Evolutionary conservation across 768 basidiomycete species (phyloP).

Genomic region (Psilocybe azurescens): DNA sequence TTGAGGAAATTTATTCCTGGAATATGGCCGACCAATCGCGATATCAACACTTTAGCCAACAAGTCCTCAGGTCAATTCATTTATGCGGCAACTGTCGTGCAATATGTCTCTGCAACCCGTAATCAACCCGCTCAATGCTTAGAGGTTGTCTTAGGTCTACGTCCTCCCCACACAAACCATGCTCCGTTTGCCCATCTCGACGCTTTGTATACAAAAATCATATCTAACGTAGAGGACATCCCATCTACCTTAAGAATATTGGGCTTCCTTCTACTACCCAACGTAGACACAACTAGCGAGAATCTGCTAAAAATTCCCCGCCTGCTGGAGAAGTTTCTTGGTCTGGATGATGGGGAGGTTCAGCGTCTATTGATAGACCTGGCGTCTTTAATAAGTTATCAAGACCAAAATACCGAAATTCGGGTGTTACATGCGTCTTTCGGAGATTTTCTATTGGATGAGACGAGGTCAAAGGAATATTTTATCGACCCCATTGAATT

Average conservation of each 20-base stretch:
- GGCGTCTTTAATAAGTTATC: background rate
- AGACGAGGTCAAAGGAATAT: background rate
- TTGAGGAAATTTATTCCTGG: background rate
- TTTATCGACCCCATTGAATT: background rate
- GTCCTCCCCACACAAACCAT: background rate
- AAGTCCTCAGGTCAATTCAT: conserved; percentile 9
- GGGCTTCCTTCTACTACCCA: background rate
- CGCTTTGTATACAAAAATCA: background rate
- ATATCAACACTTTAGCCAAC: background rate
- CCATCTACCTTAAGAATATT: background rate
- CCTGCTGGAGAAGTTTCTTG: background rate
- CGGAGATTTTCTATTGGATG: conserved; percentile 1
- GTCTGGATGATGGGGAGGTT: background rate
- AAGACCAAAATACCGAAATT: conserved; percentile 2
- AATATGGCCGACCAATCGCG: background rate
- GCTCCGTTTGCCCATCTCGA: conserved; percentile 3
- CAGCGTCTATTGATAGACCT: conserved; percentile 3
- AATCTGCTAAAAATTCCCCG: conserved; percentile 5
- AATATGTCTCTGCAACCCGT: conserved; percentile 3
- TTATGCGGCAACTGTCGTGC: background rate
- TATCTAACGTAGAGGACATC: background rate
- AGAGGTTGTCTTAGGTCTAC: background rate
- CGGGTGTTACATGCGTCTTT: conserved; percentile 1
- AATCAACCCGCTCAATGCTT: conserved; percentile 1
- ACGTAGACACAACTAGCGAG: background rate